A percentile compares a stretch with the other conserved stretches of the same genome.
These are phyloP conservation scores for Syzygium jambos DNA, from an alignment of 345 rosid genomes.

Conservation along the genomic window DNA sequence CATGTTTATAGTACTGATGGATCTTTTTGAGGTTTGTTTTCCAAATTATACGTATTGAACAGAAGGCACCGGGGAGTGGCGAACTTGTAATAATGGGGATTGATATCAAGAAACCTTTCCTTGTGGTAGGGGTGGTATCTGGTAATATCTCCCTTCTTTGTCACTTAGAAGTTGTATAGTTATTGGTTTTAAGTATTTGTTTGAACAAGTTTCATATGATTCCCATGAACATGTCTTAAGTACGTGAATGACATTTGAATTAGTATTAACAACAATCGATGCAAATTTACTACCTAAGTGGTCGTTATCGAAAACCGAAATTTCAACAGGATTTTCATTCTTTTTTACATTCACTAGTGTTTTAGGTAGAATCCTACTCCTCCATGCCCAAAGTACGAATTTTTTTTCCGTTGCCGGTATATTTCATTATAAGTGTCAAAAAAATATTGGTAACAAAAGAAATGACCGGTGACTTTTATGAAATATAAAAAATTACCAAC, in stretches of 20 bases:
- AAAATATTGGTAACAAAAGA: neutral
- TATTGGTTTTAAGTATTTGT: neutral
- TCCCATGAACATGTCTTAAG: neutral
- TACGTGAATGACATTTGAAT: neutral
- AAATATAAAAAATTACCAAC: neutral
- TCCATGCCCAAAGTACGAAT: neutral
- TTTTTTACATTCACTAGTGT: neutral
- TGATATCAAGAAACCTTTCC: constrained; percentile 22
- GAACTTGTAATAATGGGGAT: constrained; percentile 35
- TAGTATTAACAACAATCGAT: neutral
- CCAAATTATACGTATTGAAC: neutral
- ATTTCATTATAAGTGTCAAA: neutral
- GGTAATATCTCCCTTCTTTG: constrained; percentile 10
- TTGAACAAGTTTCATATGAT: neutral
- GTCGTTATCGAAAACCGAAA: neutral
- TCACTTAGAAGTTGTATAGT: neutral
- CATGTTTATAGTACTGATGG: neutral
- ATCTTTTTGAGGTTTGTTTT: neutral
- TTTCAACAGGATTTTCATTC: neutral
- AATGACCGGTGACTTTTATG: neutral
- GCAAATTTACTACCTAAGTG: neutral
- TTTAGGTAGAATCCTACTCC: neutral
- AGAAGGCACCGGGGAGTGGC: constrained; percentile 33
- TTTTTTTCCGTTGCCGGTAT: neutral
- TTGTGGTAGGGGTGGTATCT: constrained; percentile 30